Evolutionary conservation across 2,329 filamentous ascomycete genomes (phyloP).

Genomic region (Raffaelea ambrosiae): DNA sequence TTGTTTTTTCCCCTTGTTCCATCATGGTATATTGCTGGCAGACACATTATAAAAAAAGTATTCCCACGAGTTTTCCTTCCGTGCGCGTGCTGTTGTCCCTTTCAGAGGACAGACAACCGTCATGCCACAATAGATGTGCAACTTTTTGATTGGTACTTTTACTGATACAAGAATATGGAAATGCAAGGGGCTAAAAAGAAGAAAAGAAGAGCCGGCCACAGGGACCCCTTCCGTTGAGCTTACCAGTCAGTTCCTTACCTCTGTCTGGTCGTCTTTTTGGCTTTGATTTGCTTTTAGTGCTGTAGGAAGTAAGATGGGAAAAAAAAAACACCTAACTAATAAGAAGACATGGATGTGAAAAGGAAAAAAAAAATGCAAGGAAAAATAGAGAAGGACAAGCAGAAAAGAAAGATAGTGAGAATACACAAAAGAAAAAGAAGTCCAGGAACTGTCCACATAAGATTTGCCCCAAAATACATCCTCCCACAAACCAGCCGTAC

Average conservation of each 20-base stretch:
- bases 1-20: too few species aligned
- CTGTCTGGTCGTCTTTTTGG: not conserved
- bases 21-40: too few species aligned
- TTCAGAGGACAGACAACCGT: too few species aligned
- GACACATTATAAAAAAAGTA: too few species aligned
- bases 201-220: not conserved
- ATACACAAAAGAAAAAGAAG: not conserved
- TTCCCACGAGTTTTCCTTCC: too few species aligned
- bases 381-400: not conserved
- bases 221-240: not conserved
- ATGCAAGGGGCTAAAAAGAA: not conserved
- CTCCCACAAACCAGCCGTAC: too few species aligned
- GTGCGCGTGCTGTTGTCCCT: too few species aligned
- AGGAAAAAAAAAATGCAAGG: not conserved
- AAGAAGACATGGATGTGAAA: not conserved
- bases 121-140: too few species aligned
- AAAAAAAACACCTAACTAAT: not conserved
- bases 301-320: not conserved
- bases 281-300: not conserved
- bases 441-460: too few species aligned
- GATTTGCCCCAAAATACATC: too few species aligned
- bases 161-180: not conserved
- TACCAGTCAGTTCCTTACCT: not conserved
- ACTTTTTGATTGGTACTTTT: not conserved
- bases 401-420: not conserved